Percentiles rank a stretch among this genome's conserved stretches.
Evolutionary conservation across 768 basidiomycete species (phyloP).

Genomic region (Russula griseocarnosa): DNA sequence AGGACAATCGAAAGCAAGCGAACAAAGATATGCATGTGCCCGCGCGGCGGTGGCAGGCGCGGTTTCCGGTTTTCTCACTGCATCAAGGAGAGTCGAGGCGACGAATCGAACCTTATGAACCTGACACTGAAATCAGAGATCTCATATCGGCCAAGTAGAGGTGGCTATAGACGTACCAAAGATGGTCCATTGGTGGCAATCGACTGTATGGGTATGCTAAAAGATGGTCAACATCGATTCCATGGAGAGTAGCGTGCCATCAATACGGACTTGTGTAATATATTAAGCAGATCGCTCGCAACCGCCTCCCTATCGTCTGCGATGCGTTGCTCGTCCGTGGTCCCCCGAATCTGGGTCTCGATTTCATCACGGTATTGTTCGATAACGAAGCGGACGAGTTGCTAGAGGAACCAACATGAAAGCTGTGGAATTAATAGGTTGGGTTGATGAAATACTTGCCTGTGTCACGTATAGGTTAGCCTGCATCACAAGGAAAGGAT

Average conservation of each 20-base stretch:
- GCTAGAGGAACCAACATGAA: constrained; percentile 43
- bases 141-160: background rate
- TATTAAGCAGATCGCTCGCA: constrained; percentile 80
- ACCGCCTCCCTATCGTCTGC: constrained; percentile 78
- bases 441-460: constrained; percentile 41
- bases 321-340: constrained; percentile 57
- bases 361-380: constrained; percentile 91
- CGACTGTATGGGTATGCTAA: constrained; percentile 86
- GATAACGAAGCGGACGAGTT: constrained; percentile 89
- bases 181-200: constrained; percentile 87
- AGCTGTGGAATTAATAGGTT: background rate
- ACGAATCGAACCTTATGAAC: constrained; percentile 93
- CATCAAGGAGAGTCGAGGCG: constrained; percentile 83
- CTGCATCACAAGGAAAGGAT: constrained; percentile 89
- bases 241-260: constrained; percentile 7
- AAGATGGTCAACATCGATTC: constrained; percentile 12
- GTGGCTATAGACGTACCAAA: constrained; percentile 44
- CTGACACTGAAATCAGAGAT: constrained; percentile 36
- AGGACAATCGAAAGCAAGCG: constrained; percentile 34
- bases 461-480: constrained; percentile 91
- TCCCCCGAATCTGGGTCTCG: constrained; percentile 60
- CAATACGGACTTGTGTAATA: constrained; percentile 64
- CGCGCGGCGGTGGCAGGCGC: constrained; percentile 77
- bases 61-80: constrained; percentile 75
- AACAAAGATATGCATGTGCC: constrained; percentile 84